Conservation (phyloP, 176 grass and related monocot species). For the Eremochloa ophiuroides region DNA sequence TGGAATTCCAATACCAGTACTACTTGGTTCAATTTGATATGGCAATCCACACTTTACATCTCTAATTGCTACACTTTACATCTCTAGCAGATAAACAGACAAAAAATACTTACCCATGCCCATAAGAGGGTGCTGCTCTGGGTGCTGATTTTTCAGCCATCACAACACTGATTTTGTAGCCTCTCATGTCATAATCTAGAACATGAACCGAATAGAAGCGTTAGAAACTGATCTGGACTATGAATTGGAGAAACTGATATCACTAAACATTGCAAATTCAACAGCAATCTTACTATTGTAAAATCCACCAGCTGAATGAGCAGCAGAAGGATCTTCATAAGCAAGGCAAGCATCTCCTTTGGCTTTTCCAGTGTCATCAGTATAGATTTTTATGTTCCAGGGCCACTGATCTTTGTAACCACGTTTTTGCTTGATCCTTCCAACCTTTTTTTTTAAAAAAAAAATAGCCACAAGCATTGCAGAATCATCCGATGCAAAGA, state of each 20-base stretch:
- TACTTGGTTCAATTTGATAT: neutral
- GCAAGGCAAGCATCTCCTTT: slow-evolving; percentile 97
- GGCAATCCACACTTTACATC: neutral
- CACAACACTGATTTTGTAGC: slow-evolving; percentile 77
- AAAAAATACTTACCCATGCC: slow-evolving; percentile 63
- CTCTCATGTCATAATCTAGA: slow-evolving; percentile 95
- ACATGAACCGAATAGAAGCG: slow-evolving; percentile 22
- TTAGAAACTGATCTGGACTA: slow-evolving; percentile 11
- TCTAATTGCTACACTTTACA: no score
- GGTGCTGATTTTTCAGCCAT: slow-evolving; percentile 99
- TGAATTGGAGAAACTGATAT: neutral
- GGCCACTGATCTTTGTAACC: slow-evolving; percentile 99
- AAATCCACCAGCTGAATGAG: slow-evolving; percentile 95
- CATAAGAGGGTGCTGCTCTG: slow-evolving; percentile 75
- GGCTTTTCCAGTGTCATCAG: slow-evolving; percentile 84
- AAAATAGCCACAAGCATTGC: neutral
- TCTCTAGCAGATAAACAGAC: slow-evolving; percentile 22
- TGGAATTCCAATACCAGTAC: neutral
- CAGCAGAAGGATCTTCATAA: slow-evolving; percentile 98
- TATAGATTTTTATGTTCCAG: slow-evolving; percentile 98
- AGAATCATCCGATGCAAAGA: neutral
- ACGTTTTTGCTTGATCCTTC: slow-evolving; percentile 97
- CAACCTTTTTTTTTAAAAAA: slow-evolving; percentile 50
- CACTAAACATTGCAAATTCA: neutral
- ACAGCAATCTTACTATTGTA: slow-evolving; percentile 70